phyloP scores from a whole-genome alignment of 73 alveolate genomes.

The Urostyla sp. region DNA sequence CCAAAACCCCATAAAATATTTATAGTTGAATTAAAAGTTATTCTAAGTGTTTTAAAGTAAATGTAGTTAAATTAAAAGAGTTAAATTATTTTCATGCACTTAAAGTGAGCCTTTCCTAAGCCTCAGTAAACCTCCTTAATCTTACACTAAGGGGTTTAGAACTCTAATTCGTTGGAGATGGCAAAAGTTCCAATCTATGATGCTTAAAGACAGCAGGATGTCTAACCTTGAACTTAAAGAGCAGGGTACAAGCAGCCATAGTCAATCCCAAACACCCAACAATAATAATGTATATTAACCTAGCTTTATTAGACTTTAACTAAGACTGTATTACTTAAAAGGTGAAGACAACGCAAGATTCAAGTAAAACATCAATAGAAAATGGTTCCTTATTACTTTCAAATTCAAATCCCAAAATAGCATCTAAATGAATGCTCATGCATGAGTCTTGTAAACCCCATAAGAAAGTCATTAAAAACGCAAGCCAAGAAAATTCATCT shows the following conservation, averaged over 20 bases:
- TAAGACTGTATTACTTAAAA: constrained; percentile 16
- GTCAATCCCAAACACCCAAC: constrained; percentile 29
- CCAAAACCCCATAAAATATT: no score
- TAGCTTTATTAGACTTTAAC: not conserved
- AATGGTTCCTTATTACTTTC: constrained; percentile 48
- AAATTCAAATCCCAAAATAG: constrained; percentile 46
- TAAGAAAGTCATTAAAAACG: constrained; percentile 39
- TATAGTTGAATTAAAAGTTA: no score
- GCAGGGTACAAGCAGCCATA: not conserved
- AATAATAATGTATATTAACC: not conserved
- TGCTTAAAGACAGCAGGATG: no score
- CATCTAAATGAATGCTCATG: constrained; percentile 36
- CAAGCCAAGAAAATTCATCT: constrained; percentile 41
- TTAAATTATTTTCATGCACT: no score
- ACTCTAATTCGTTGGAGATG: no score
- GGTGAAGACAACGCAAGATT: constrained; percentile 10
- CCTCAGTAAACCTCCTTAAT: no score
- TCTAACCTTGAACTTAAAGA: not conserved
- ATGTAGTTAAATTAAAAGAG: no score
- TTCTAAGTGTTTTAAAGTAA: no score
- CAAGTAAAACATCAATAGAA: constrained; percentile 11
- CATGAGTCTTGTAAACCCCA: constrained; percentile 49
- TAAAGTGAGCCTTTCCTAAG: no score
- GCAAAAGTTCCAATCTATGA: no score
- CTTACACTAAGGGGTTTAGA: no score